Base-by-base conservation (phyloP, 164 flowering plant genomes). In the Vitis amurensis region DNA sequence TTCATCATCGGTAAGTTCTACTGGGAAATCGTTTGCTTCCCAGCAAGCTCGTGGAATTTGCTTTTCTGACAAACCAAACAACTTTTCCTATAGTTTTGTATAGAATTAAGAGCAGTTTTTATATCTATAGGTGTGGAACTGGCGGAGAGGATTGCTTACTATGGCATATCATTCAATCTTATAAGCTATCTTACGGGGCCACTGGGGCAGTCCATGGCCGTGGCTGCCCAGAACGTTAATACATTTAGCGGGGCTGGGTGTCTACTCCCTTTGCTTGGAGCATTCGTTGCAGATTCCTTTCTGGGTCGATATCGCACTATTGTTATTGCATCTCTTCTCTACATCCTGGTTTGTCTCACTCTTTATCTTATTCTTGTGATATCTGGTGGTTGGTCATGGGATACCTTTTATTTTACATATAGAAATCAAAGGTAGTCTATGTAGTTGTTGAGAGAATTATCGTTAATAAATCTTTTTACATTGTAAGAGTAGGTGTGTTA, bases 251-350 rank as follows among this genome's bases (percentile, higher is more conserved):
- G 86, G 8, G 52, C 67, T 11, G 74, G 76, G 1, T 62, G 79
- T 9, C 16, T 83, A 70, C 78, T 83, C 11, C 86, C 86, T 8
- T 68, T 83, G 2, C 13, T 81, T 0, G 86, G 82, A 0, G 86
- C 79, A 1, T 69, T 75, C 14, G 70, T 83, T 10, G 86, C 86
- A 3, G 86, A 83, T 69, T 79, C 83, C 12, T 79, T 60, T 52
- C 81, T 83, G 10, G 86, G 86, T 2, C 77, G 84, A 14, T 81
- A 81, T 74, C 77, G 73, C 9, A 81, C 86, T 23, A 81, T 83
- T 29, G 5, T 83, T 8, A 4, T 74, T 19, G 80, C 86, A 9
- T 81, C 86, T 12, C 57, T 71, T 23, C 23, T 83, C 55, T 83
- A 83, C 66, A 73, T 79, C 61, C 48, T 81, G 82, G 85, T 83